A percentile compares a stretch with the other conserved stretches of the same genome.
Evolutionary conservation across 1,139 yeast genomes (phyloP).

Genomic region (Pichia sp.): DNA sequence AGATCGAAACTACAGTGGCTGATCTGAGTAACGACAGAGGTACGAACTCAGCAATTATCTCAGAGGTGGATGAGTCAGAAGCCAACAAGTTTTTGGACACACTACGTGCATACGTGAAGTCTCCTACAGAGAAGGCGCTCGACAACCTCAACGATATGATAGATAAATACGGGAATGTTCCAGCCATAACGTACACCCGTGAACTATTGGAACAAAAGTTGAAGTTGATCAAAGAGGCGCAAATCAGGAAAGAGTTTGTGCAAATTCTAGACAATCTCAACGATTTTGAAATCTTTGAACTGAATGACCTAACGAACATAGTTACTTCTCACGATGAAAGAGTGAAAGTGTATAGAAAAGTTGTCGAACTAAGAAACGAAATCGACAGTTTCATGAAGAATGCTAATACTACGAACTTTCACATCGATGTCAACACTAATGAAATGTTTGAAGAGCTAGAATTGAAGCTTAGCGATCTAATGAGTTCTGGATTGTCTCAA

Average conservation of each 20-base stretch:
- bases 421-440: not conserved
- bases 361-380: not conserved
- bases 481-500: not conserved
- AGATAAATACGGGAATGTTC: slow-evolving; percentile 9
- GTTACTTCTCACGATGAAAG: not conserved
- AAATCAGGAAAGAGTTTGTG: not conserved
- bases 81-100: slow-evolving; percentile 5
- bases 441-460: slow-evolving; percentile 3
- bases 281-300: slow-evolving; percentile 15
- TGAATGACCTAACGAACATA: not conserved
- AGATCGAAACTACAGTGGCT: slow-evolving; percentile 1
- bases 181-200: slow-evolving; percentile 15
- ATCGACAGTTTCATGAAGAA: slow-evolving; percentile 2
- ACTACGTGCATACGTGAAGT: slow-evolving; percentile 1
- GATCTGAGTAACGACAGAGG: not conserved
- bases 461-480: slow-evolving; percentile 2
- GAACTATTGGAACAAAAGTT: slow-evolving; percentile 13
- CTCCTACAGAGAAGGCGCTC: slow-evolving; percentile 1
- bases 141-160: slow-evolving; percentile 7
- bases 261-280: slow-evolving; percentile 4
- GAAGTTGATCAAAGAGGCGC: slow-evolving; percentile 6
- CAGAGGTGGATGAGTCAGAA: not conserved
- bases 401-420: not conserved
- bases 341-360: not conserved
- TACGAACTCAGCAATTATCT: not conserved